These are phyloP conservation scores for Dactylorhiza incarnata DNA, from an alignment of 106 monocot species.

Conservation along the genomic window DNA sequence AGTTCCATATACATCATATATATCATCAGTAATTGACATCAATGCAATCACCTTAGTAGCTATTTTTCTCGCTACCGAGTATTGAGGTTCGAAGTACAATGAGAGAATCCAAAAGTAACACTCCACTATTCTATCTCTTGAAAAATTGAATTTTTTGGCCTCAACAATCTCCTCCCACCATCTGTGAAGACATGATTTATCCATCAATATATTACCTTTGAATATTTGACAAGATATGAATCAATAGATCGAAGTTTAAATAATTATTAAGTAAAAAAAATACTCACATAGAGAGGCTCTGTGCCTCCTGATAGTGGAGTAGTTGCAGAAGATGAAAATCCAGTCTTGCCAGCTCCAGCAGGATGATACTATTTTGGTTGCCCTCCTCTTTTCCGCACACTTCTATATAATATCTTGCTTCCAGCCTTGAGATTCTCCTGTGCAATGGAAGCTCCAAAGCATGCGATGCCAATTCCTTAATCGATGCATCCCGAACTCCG, in stretches of 20 bases:
- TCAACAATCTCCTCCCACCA: slow-evolving; percentile 8
- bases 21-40: neutral
- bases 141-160: neutral
- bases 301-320: slow-evolving; percentile 10
- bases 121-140: slow-evolving; percentile 9
- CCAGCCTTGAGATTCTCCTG: neutral
- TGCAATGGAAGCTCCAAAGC: slow-evolving; percentile 3
- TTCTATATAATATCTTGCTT: slow-evolving; percentile 6
- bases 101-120: slow-evolving; percentile 13
- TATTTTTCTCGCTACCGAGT: slow-evolving; percentile 4
- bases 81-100: slow-evolving; percentile 11
- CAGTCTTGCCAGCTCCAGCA: slow-evolving; percentile 14
- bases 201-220: neutral
- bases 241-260: neutral
- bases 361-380: neutral
- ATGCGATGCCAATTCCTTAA: neutral
- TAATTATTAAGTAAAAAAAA: neutral
- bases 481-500: neutral
- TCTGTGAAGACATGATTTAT: neutral
- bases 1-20: slow-evolving; percentile 16
- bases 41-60: slow-evolving; percentile 3
- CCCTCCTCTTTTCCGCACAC: slow-evolving; percentile 7
- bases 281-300: slow-evolving; percentile 5
- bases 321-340: slow-evolving; percentile 8
- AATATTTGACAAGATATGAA: too few species aligned